These are phyloP conservation scores for Heimioporus sp. DNA, from an alignment of 768 basidiomycete genomes.

Conservation along the genomic window DNA sequence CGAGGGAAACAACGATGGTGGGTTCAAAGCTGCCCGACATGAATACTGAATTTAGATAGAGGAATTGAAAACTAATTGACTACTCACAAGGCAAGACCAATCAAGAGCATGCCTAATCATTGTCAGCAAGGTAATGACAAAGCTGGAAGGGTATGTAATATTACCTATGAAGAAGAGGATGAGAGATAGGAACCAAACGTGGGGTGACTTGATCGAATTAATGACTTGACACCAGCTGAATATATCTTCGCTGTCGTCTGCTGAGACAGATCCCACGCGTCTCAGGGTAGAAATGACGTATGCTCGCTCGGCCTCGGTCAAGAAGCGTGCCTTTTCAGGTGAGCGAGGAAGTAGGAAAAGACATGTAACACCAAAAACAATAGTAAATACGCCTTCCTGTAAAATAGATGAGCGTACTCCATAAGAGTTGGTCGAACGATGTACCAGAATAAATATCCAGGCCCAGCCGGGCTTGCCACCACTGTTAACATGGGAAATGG, in stretches of 20 bases:
- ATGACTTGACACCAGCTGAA: slow-evolving; percentile 60
- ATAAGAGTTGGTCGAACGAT: neutral
- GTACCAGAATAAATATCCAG: slow-evolving; percentile 57
- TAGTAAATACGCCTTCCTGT: slow-evolving; percentile 62
- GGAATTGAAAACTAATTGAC: neutral
- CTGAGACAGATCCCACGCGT: slow-evolving; percentile 30
- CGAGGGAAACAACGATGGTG: slow-evolving; percentile 63
- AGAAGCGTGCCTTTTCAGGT: slow-evolving; percentile 46
- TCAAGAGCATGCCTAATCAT: slow-evolving; percentile 14
- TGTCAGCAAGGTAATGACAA: slow-evolving; percentile 1
- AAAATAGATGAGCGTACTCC: neutral
- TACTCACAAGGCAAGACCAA: slow-evolving; percentile 24
- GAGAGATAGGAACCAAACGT: slow-evolving; percentile 51
- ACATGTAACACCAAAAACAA: slow-evolving; percentile 49
- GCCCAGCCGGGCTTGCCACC: slow-evolving; percentile 56
- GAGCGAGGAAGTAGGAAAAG: slow-evolving; percentile 50
- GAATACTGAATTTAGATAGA: slow-evolving; percentile 33
- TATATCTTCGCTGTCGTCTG: slow-evolving; percentile 41
- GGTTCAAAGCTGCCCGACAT: slow-evolving; percentile 58
- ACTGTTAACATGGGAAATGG: slow-evolving; percentile 52
- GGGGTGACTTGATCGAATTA: slow-evolving; percentile 48
- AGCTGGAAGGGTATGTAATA: slow-evolving; percentile 7
- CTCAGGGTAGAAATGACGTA: slow-evolving; percentile 37
- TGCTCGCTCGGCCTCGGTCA: slow-evolving; percentile 47
- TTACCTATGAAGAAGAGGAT: slow-evolving; percentile 54